phyloP scores from a whole-genome alignment of 1,284 basidiomycete species.

The Rhizoctonia solani region DNA sequence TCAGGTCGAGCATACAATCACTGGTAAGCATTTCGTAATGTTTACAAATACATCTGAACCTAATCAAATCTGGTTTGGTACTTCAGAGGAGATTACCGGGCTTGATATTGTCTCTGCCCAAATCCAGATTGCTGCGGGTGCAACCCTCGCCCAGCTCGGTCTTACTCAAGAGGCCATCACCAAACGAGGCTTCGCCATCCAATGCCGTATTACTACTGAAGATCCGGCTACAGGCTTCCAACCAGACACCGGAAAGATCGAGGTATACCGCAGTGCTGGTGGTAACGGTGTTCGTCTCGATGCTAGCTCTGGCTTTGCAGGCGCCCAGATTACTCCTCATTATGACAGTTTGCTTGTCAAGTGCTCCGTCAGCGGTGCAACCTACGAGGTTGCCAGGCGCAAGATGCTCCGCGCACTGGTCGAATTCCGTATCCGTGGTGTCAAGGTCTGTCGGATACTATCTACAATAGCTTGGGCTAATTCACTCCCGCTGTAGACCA shows the following conservation, averaged over 20 bases:
- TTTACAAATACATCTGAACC: constrained; percentile 1
- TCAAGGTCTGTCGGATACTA: constrained; percentile 64
- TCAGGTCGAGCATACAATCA: constrained; percentile 98
- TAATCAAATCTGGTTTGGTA: constrained; percentile 32
- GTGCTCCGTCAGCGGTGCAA: constrained; percentile 94
- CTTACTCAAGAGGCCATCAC: constrained; percentile 96
- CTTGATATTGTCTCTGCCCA: constrained; percentile 98
- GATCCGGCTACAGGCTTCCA: constrained; percentile 91
- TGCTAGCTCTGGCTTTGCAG: constrained; percentile 96
- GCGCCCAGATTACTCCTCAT: constrained; percentile 99
- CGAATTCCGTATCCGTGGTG: constrained; percentile 99
- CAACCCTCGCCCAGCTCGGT: constrained; percentile 92
- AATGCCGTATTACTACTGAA: constrained; percentile 99
- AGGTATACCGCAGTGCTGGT: constrained; percentile 98
- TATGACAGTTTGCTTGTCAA: constrained; percentile 99
- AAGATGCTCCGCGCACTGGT: constrained; percentile 99
- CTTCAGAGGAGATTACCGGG: constrained; percentile 93
- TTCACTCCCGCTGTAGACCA: constrained; percentile 68
- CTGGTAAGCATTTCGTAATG: constrained; percentile 57
- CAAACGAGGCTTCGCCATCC: constrained; percentile 96
- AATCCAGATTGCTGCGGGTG: constrained; percentile 98
- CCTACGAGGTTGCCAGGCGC: constrained; percentile 96
- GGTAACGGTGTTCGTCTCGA: constrained; percentile 99
- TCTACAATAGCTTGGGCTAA: background rate
- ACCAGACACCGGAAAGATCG: constrained; percentile 98